These are phyloP conservation scores for Trametes punicea DNA, from an alignment of 768 basidiomycete species.

Conservation along the genomic window DNA sequence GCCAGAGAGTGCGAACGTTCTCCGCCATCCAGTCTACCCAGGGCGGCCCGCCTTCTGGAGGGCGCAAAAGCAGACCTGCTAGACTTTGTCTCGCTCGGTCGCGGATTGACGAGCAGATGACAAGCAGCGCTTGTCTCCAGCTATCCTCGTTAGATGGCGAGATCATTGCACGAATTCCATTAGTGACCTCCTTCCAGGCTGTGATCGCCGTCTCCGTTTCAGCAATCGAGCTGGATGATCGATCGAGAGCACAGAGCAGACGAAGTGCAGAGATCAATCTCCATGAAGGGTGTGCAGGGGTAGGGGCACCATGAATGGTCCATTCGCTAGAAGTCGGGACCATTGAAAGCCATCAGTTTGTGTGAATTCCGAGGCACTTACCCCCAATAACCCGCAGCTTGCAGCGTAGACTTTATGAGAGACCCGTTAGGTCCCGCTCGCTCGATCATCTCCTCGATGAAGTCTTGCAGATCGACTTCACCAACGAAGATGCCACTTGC, in stretches of 20 bases:
- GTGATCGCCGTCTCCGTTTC: slow-evolving; percentile 32
- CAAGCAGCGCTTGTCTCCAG: slow-evolving; percentile 32
- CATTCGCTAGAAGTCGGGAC: slow-evolving; percentile 57
- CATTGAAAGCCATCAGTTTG: background rate
- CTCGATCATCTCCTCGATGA: slow-evolving; percentile 50
- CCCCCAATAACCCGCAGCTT: slow-evolving; percentile 82
- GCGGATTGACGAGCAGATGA: slow-evolving; percentile 44
- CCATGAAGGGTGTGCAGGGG: slow-evolving; percentile 74
- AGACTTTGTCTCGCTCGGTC: slow-evolving; percentile 36
- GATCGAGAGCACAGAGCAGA: slow-evolving; percentile 50
- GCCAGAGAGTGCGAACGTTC: slow-evolving; percentile 53
- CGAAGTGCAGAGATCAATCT: slow-evolving; percentile 71
- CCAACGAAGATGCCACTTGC: slow-evolving; percentile 34
- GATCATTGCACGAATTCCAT: slow-evolving; percentile 24
- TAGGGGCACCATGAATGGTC: slow-evolving; percentile 63
- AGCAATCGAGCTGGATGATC: slow-evolving; percentile 20
- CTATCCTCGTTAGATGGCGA: slow-evolving; percentile 29
- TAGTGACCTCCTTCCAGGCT: slow-evolving; percentile 53
- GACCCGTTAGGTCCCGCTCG: slow-evolving; percentile 37
- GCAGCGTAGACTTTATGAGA: slow-evolving; percentile 52
- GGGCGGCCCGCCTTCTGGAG: background rate
- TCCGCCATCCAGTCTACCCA: slow-evolving; percentile 37
- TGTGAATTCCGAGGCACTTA: too few species aligned
- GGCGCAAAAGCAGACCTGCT: slow-evolving; percentile 25
- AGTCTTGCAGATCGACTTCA: slow-evolving; percentile 62